Evolutionary conservation across 176 grass and related monocot species (phyloP).

Genomic region (Hyparrhenia diplandra): DNA sequence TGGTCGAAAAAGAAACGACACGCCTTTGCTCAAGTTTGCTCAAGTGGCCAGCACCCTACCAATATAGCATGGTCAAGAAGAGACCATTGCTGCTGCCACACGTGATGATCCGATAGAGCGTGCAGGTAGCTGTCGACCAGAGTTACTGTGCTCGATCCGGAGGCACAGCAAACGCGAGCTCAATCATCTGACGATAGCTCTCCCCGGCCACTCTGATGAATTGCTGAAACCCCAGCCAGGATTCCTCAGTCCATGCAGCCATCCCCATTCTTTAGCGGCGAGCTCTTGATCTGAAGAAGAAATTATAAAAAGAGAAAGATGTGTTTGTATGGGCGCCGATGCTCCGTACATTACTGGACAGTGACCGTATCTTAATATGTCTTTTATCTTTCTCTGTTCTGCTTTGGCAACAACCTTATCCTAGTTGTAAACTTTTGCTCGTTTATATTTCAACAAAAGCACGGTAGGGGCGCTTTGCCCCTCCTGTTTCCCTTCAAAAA

Average conservation of each 20-base stretch:
- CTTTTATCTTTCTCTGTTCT: neutral
- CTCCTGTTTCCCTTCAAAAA: too few relatives aligned
- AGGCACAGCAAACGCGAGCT: neutral
- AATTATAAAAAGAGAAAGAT: neutral
- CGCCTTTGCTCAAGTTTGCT: neutral
- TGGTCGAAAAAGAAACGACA: neutral
- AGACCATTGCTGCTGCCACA: neutral
- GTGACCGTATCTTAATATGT: neutral
- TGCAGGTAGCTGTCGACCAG: neutral
- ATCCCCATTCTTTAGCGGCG: too few relatives aligned
- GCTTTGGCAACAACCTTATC: constrained; percentile 11
- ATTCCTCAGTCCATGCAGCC: neutral
- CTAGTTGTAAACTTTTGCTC: too few relatives aligned
- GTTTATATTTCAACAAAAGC: too few relatives aligned
- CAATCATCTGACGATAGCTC: neutral
- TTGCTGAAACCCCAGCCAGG: neutral
- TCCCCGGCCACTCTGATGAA: neutral
- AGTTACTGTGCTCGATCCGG: neutral
- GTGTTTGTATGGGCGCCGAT: neutral
- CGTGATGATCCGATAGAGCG: neutral
- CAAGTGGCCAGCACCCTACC: too few relatives aligned
- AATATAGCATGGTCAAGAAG: too few relatives aligned
- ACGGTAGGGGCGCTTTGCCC: too few relatives aligned
- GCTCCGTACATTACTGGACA: neutral
- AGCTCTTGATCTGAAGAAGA: neutral